phyloP scores from a whole-genome alignment of 78 protist genomes.

The Dictyostelium brefeldianum region DNA sequence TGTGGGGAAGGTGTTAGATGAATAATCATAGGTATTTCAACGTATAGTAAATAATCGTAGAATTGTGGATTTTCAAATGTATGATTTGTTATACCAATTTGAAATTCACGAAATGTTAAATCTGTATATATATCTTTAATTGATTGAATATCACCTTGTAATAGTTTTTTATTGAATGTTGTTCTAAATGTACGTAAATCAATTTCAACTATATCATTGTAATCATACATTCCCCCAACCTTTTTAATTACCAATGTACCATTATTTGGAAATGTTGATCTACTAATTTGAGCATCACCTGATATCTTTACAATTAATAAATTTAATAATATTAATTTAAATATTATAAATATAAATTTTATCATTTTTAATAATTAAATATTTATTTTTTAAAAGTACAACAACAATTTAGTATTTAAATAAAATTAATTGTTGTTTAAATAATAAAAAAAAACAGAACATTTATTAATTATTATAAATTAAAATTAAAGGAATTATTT shows the following conservation, averaged over 20 bases:
- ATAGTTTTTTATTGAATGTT: not conserved
- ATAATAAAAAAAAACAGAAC: too few relatives aligned
- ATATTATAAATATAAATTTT: not conserved
- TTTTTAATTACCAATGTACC: not conserved
- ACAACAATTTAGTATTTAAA: too few relatives aligned
- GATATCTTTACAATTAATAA: not conserved
- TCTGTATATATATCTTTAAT: not conserved
- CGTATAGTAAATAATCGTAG: not conserved
- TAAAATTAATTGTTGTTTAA: too few relatives aligned
- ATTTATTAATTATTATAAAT: too few relatives aligned
- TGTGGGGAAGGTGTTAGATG: not conserved
- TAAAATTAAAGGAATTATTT: too few relatives aligned
- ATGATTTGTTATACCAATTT: not conserved
- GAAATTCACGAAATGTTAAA: not conserved
- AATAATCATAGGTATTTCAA: not conserved
- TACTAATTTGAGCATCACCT: not conserved
- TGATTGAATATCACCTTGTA: not conserved
- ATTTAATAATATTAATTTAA: not conserved
- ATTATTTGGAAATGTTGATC: not conserved
- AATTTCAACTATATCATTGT: not conserved
- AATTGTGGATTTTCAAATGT: not conserved
- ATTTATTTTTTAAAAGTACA: not conserved
- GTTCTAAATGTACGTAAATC: not conserved
- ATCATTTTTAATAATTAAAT: not conserved
- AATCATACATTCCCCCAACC: not conserved